These are phyloP conservation scores for Tetrapisispora iriomotensis DNA, from an alignment of 805 yeast species.

Conservation along the genomic window DNA sequence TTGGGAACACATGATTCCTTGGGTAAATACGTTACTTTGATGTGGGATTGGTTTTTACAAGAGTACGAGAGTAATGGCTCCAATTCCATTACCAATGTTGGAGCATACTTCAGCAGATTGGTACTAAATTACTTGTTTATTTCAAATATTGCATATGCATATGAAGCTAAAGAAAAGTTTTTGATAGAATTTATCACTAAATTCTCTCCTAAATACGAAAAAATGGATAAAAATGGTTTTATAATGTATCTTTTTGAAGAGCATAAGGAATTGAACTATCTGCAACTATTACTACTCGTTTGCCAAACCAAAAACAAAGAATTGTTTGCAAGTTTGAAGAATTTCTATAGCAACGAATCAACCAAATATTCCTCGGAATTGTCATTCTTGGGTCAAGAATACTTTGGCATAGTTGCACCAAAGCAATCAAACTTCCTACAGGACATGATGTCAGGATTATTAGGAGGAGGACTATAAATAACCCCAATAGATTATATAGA, in stretches of 20 bases:
- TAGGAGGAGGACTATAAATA: constrained; percentile 34
- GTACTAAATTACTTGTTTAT: constrained; percentile 66
- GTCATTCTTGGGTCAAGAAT: constrained; percentile 48
- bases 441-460: constrained; percentile 66
- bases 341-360: constrained; percentile 35
- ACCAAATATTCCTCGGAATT: constrained; percentile 33
- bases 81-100: constrained; percentile 26
- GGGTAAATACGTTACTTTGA: constrained; percentile 36
- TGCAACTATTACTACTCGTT: constrained; percentile 54
- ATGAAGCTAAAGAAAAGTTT: constrained; percentile 31
- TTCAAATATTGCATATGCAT: constrained; percentile 54
- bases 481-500: not conserved
- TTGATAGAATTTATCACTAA: constrained; percentile 26
- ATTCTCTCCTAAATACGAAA: constrained; percentile 16
- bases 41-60: constrained; percentile 38
- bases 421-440: constrained; percentile 50
- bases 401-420: constrained; percentile 48
- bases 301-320: constrained; percentile 45
- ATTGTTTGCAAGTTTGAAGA: constrained; percentile 43
- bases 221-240: constrained; percentile 25
- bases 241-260: constrained; percentile 32
- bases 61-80: constrained; percentile 13
- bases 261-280: constrained; percentile 48
- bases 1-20: constrained; percentile 53
- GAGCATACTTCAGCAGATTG: constrained; percentile 40